phyloP scores from a whole-genome alignment of 2,329 filamentous ascomycete species.

The Pezicula radicicola region DNA sequence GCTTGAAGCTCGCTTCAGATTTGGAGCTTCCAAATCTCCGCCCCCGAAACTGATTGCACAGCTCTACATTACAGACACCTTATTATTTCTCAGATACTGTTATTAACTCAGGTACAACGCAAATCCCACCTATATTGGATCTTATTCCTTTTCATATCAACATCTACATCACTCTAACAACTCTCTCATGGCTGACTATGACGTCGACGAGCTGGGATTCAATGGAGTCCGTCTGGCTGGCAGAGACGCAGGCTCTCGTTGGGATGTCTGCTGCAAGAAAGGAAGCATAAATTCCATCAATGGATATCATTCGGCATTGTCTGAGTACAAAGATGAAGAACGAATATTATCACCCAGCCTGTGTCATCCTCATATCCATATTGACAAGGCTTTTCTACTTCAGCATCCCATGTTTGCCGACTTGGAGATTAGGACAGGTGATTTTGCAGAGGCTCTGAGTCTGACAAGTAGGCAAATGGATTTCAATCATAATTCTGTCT shows the following conservation, averaged over 20 bases:
- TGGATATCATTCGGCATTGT: constrained; percentile 17
- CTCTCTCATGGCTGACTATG: background rate
- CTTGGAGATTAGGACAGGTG: constrained; percentile 55
- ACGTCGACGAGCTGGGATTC: background rate
- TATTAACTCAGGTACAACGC: no score
- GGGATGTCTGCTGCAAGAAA: constrained; percentile 28
- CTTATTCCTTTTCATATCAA: no score
- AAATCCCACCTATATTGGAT: no score
- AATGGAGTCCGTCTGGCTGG: constrained; percentile 27
- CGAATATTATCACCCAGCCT: constrained; percentile 50
- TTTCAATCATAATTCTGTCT: background rate
- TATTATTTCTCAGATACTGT: no score
- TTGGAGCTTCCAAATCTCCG: no score
- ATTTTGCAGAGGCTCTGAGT: constrained; percentile 63
- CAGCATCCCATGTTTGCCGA: constrained; percentile 57
- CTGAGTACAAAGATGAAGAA: background rate
- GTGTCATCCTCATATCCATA: constrained; percentile 71
- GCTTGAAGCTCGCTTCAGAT: no score
- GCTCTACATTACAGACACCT: no score
- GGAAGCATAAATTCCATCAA: constrained; percentile 26
- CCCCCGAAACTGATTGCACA: no score
- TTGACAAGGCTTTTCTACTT: constrained; percentile 64
- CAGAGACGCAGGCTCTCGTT: constrained; percentile 24
- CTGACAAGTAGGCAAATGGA: constrained; percentile 39
- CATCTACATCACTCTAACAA: no score